A percentile compares a stretch with the other conserved stretches of the same genome.
Evolutionary conservation across 441 rosid species (phyloP).

Genomic region (Raphanus hybrid): DNA sequence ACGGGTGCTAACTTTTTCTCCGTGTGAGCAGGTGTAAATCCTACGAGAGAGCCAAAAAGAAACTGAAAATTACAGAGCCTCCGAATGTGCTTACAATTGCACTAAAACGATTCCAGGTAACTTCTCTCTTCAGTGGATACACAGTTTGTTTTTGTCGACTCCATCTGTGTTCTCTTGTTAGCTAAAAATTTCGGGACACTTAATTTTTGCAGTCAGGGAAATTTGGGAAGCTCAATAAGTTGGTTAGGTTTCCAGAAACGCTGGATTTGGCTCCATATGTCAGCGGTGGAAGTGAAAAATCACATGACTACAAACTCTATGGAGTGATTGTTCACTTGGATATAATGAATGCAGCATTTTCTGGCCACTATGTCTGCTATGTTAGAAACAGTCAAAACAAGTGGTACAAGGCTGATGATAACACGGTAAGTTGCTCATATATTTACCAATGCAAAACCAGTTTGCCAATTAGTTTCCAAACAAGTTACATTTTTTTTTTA

Average conservation of each 20-base stretch:
- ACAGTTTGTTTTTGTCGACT: conserved; percentile 16
- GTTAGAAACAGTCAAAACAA: conserved; percentile 75
- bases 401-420: conserved; percentile 97
- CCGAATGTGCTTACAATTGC: conserved; percentile 96
- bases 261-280: conserved; percentile 91
- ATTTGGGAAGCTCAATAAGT: conserved; percentile 92
- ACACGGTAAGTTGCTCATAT: conserved; percentile 56
- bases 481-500: too few relatives aligned
- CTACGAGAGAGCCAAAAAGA: conserved; percentile 91
- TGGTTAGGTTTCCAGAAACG: conserved; percentile 81
- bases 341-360: conserved; percentile 87
- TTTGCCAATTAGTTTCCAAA: not conserved
- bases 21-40: conserved; percentile 77
- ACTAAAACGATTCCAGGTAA: conserved; percentile 94
- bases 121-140: conserved; percentile 7
- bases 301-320: conserved; percentile 85
- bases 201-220: conserved; percentile 75
- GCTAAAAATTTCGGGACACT: conserved; percentile 13
- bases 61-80: conserved; percentile 82
- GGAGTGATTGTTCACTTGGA: conserved; percentile 98
- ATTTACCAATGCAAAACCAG: conserved; percentile 11
- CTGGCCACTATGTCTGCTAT: conserved; percentile 95
- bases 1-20: conserved; percentile 23
- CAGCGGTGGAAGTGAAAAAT: conserved; percentile 80
- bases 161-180: conserved; percentile 40